Evolutionary conservation across 1,284 basidiomycete species (phyloP).

Genomic region (Sanghuangporus sanghuang): DNA sequence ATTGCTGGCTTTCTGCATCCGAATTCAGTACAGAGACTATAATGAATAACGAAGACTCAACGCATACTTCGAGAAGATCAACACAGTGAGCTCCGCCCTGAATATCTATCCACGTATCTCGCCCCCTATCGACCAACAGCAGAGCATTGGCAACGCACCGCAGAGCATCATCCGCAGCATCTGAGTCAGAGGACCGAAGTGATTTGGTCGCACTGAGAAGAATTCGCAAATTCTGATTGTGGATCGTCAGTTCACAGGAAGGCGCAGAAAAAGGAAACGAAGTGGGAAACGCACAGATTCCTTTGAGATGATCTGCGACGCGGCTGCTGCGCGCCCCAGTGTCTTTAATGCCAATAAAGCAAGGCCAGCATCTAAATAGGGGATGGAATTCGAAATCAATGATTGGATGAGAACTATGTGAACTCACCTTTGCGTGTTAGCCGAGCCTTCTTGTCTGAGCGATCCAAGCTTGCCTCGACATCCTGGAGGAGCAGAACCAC

Average conservation of each 20-base stretch:
- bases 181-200: conserved; percentile 22
- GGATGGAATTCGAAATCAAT: conserved; percentile 6
- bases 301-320: conserved; percentile 59
- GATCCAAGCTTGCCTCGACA: conserved; percentile 35
- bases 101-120: conserved; percentile 49
- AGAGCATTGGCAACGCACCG: conserved; percentile 73
- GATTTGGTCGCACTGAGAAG: conserved; percentile 18
- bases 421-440: conserved; percentile 8
- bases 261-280: conserved; percentile 32
- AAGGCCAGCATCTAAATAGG: conserved; percentile 44
- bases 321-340: conserved; percentile 66
- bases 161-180: conserved; percentile 64
- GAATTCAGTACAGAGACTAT: background rate
- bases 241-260: conserved; percentile 20
- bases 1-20: conserved; percentile 48
- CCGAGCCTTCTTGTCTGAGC: conserved; percentile 20
- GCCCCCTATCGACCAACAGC: conserved; percentile 58
- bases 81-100: conserved; percentile 56
- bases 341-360: conserved; percentile 73
- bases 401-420: background rate
- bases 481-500: conserved; percentile 57
- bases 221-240: conserved; percentile 40
- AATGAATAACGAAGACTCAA: conserved; percentile 10
- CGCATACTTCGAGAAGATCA: conserved; percentile 55
- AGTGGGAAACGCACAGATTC: conserved; percentile 44